Evolutionary conservation across 192 early-diverging fungal species (phyloP).

Genomic region (Rhizophagus sp.): DNA sequence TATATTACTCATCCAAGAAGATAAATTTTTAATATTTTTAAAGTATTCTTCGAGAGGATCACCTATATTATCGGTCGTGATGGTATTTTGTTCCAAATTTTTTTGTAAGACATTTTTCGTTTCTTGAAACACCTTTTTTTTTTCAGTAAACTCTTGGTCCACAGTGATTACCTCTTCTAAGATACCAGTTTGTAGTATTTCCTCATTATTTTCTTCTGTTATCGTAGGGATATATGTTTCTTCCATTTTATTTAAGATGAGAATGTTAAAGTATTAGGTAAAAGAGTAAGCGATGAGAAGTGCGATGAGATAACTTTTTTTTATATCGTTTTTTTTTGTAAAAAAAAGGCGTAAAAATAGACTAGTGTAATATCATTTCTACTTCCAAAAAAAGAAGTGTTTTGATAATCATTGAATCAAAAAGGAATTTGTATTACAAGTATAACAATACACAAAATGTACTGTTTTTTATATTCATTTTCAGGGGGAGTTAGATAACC

Average conservation of each 20-base stretch:
- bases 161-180: constrained; percentile 14
- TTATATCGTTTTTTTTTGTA: no score
- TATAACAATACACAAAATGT: no score
- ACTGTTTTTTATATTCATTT: no score
- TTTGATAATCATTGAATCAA: no score
- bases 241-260: constrained; percentile 18
- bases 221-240: neutral
- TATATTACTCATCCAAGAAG: constrained; percentile 4
- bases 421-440: no score
- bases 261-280: no score
- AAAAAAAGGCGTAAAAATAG: no score
- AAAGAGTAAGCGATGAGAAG: no score
- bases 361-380: no score
- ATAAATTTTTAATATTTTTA: constrained; percentile 13
- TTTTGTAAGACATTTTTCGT: neutral
- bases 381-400: no score
- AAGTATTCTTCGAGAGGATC: constrained; percentile 31
- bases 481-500: no score
- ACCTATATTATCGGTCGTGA: neutral
- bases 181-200: neutral
- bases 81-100: neutral
- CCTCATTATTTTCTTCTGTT: neutral
- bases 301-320: no score
- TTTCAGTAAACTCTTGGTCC: constrained; percentile 17
- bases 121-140: constrained; percentile 17